Evolutionary conservation across 2,329 filamentous ascomycete genomes (phyloP).

Genomic region (Aspergillus sp.): DNA sequence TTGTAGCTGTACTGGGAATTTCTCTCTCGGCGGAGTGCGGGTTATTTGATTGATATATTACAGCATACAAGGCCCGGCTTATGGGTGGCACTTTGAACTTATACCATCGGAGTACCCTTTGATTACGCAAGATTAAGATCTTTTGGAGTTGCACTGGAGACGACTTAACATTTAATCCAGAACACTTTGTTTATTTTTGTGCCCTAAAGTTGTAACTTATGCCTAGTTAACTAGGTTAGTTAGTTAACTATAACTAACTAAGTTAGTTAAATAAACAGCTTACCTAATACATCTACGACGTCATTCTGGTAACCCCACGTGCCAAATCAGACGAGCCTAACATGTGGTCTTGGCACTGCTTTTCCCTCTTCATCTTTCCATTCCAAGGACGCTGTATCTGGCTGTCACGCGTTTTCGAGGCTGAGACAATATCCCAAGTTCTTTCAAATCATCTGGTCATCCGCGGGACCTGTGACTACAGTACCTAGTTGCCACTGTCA

Average conservation of each 20-base stretch:
- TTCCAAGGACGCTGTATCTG: background rate
- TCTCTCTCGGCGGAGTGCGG: constrained; percentile 5
- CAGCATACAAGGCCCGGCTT: constrained; percentile 17
- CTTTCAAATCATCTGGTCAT: constrained; percentile 6
- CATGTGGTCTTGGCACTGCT: constrained; percentile 10
- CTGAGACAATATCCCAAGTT: background rate
- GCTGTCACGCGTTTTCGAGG: constrained; percentile 2
- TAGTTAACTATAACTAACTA: too few relatives aligned
- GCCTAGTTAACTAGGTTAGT: too few relatives aligned
- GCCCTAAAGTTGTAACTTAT: too few relatives aligned
- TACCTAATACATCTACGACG: background rate
- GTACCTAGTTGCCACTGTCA: constrained; percentile 3
- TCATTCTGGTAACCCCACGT: constrained; percentile 5
- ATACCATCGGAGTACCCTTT: background rate
- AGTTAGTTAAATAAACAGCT: background rate
- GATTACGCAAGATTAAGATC: background rate
- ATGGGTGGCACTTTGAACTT: constrained; percentile 3
- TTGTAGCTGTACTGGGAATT: constrained; percentile 6
- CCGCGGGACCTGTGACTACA: background rate
- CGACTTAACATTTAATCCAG: background rate
- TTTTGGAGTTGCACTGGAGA: background rate
- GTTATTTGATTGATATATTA: constrained; percentile 14
- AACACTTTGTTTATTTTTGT: too few relatives aligned
- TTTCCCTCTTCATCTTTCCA: constrained; percentile 4
- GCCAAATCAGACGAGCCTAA: constrained; percentile 11